Conservation (phyloP, 1,139 yeast species). For the Neolecta irregularis region DNA sequence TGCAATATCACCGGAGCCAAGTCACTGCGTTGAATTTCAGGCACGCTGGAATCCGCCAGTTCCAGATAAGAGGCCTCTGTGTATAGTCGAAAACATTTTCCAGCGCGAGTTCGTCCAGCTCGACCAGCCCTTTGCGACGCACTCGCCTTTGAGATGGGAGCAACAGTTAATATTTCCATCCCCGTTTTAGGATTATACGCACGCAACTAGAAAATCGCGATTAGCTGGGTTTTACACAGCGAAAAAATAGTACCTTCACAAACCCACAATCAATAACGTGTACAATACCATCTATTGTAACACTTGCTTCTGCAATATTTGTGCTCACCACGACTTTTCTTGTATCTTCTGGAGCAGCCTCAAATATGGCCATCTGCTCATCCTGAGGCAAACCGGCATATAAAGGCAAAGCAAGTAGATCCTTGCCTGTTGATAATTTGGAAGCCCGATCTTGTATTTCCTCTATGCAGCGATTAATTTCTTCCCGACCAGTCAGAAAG, state of each 20-base stretch:
- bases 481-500: conserved; percentile 77
- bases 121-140: conserved; percentile 91
- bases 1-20: conserved; percentile 66
- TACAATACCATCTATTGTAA: conserved; percentile 81
- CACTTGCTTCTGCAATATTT: conserved; percentile 90
- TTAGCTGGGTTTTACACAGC: not conserved
- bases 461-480: conserved; percentile 62
- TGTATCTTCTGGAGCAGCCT: conserved; percentile 33
- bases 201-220: conserved; percentile 28
- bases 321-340: conserved; percentile 84
- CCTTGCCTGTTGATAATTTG: conserved; percentile 11
- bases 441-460: conserved; percentile 37
- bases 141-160: conserved; percentile 86
- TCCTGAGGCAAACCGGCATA: conserved; percentile 74
- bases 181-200: conserved; percentile 68
- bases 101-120: conserved; percentile 97
- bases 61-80: conserved; percentile 72
- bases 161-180: conserved; percentile 77
- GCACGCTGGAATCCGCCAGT: conserved; percentile 63
- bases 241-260: conserved; percentile 38
- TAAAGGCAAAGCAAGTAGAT: conserved; percentile 51
- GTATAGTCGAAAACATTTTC: conserved; percentile 77
- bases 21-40: conserved; percentile 66
- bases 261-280: conserved; percentile 85
- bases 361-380: conserved; percentile 70